Conservation (phyloP, 1,284 basidiomycete species). For the Stygiomarasmius scandens region DNA sequence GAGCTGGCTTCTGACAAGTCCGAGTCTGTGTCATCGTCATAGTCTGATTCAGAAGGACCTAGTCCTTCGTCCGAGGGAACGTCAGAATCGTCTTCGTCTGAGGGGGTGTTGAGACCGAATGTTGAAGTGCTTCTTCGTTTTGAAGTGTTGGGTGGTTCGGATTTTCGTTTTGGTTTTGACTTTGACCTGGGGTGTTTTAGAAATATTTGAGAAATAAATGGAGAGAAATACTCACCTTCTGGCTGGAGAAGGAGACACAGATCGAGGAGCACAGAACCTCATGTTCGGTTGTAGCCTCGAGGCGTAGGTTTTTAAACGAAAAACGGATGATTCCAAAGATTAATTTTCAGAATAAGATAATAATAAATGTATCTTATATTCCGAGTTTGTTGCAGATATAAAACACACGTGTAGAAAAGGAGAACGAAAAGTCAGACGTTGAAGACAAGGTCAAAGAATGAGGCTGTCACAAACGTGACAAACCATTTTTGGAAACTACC, state of each 20-base stretch:
- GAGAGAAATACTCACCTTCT: constrained; percentile 41
- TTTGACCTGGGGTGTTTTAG: constrained; percentile 11
- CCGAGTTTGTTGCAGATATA: neutral
- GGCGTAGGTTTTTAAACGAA: neutral
- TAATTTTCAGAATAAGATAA: neutral
- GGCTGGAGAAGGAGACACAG: constrained; percentile 61
- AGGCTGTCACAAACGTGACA: neutral
- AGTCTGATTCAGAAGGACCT: constrained; percentile 34
- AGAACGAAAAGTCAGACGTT: neutral
- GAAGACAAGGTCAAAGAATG: neutral
- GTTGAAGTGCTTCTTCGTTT: constrained; percentile 47
- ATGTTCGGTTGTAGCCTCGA: constrained; percentile 33
- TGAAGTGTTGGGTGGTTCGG: neutral
- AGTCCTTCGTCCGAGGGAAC: constrained; percentile 21
- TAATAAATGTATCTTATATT: neutral
- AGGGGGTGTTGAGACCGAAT: constrained; percentile 58
- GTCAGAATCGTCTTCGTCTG: constrained; percentile 40
- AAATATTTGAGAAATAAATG: constrained; percentile 6
- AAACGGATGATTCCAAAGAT: neutral
- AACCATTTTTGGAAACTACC: neutral
- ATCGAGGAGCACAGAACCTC: constrained; percentile 65
- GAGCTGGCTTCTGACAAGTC: constrained; percentile 33
- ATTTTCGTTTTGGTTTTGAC: constrained; percentile 16
- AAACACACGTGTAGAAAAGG: neutral
- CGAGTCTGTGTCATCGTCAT: constrained; percentile 47